Conservation (phyloP, 2,329 filamentous ascomycete species). For the Colletotrichum tofieldiae region DNA sequence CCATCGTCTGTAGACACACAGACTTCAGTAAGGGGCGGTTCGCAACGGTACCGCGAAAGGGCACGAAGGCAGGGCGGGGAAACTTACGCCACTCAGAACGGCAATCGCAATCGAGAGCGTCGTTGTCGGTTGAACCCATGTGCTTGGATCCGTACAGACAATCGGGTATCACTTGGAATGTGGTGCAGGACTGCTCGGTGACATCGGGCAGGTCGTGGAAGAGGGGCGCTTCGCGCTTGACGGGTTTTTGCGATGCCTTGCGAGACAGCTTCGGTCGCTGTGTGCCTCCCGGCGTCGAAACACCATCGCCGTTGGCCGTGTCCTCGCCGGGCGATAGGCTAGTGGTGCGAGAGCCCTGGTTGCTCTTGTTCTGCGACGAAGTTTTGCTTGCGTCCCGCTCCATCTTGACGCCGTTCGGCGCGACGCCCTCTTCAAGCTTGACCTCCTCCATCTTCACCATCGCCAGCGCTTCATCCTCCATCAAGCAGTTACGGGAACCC, state of each 20-base stretch:
- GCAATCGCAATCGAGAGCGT: slow-evolving; percentile 94
- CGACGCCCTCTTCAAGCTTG: slow-evolving; percentile 59
- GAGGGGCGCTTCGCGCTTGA: slow-evolving; percentile 74
- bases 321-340: slow-evolving; percentile 61
- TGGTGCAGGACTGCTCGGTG: slow-evolving; percentile 80
- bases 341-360: slow-evolving; percentile 57
- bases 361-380: slow-evolving; percentile 58
- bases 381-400: slow-evolving; percentile 58
- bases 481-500: slow-evolving; percentile 44
- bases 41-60: slow-evolving; percentile 40
- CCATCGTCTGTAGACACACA: slow-evolving; percentile 65
- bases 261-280: slow-evolving; percentile 73
- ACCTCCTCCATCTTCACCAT: slow-evolving; percentile 60
- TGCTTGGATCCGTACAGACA: slow-evolving; percentile 94
- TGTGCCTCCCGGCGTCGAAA: slow-evolving; percentile 62
- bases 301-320: slow-evolving; percentile 65
- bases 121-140: slow-evolving; percentile 92
- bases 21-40: slow-evolving; percentile 41
- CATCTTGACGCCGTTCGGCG: slow-evolving; percentile 53
- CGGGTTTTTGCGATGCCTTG: slow-evolving; percentile 52
- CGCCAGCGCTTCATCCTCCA: slow-evolving; percentile 61
- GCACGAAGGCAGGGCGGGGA: slow-evolving; percentile 34
- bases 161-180: slow-evolving; percentile 86
- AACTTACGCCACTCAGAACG: slow-evolving; percentile 93
- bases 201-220: slow-evolving; percentile 84